Conservation (phyloP, 345 rosid genomes). For the Cardiospermum halicacabum region DNA sequence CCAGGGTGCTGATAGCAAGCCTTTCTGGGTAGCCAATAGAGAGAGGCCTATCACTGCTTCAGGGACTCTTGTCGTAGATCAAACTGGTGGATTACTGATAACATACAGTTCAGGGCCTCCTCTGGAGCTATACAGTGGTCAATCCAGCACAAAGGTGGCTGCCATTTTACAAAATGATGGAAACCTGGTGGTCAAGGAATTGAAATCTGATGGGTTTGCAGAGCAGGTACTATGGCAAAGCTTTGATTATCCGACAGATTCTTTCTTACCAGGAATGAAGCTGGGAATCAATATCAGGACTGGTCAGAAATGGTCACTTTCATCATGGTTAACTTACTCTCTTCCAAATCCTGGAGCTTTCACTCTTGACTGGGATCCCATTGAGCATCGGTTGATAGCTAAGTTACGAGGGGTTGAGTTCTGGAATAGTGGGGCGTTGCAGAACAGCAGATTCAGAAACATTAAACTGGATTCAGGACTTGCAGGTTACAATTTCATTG, state of each 20-base stretch:
- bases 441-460: neutral
- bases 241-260: neutral
- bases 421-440: neutral
- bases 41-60: neutral
- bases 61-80: neutral
- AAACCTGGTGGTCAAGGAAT: neutral
- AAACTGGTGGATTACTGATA: neutral
- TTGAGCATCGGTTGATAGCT: neutral
- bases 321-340: neutral
- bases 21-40: slow-evolving; percentile 1
- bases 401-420: neutral
- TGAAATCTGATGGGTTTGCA: neutral
- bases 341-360: neutral
- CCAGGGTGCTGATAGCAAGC: neutral
- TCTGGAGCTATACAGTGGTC: neutral
- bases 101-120: neutral
- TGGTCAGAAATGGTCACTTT: neutral
- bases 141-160: neutral
- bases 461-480: neutral
- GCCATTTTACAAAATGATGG: neutral
- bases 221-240: slow-evolving; percentile 1
- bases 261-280: neutral
- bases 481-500: neutral
- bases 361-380: neutral
- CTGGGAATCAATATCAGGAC: neutral